Evolutionary conservation across 139 green algal species (phyloP), one percentile per base, ranked within the genome.

Genomic region (Chlorella sp.): DNA sequence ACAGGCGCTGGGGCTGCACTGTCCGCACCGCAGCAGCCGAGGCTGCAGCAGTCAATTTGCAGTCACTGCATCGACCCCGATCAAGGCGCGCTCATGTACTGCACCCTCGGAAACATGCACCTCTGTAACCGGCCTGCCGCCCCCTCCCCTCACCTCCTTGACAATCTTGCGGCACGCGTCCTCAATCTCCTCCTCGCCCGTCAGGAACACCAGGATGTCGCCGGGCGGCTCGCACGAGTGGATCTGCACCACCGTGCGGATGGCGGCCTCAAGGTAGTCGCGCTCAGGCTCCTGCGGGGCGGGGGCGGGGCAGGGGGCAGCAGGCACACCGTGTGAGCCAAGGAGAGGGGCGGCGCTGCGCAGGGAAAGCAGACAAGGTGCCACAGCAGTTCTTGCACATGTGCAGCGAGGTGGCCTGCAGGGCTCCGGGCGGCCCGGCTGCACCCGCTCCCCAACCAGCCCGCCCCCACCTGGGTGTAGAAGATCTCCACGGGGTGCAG

Each of bases 111-210:
- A n/a, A 24, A 38, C 36, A 32, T 36, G 70, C 70, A 9, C 36
- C 30, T 24, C 20, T 9, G 11, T 36, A 38, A 34, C 9, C 40
- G 9, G 36, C 70, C 73, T 11, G 88, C 88, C 84, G 92, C 91
- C 73, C 90, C 87, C 76, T 84, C 14, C 26, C 91, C 79, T 14
- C 65, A 73, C 74, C 90, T 99, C 96, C 84, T 95, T 93, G 54
- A 41, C 88, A 41, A 99, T 95, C 87, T 98, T 98, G 46, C 92
- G 90, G 94, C 96, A 99, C 2, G 97, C 97, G 77, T 99, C 97
- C 91, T 99, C 97, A 81, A 99, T 99, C 90, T 99, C 97, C 92
- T 99, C 97, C 87, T 99, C 97, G 34, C 97, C 97, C 34, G 97
- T 99, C 43, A 99, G 91, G 90, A 99, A 99, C 72, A 99, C 84